phyloP scores from a whole-genome alignment of 225 moss, liverwort and hornwort species.

The Sphagnum contortum region DNA sequence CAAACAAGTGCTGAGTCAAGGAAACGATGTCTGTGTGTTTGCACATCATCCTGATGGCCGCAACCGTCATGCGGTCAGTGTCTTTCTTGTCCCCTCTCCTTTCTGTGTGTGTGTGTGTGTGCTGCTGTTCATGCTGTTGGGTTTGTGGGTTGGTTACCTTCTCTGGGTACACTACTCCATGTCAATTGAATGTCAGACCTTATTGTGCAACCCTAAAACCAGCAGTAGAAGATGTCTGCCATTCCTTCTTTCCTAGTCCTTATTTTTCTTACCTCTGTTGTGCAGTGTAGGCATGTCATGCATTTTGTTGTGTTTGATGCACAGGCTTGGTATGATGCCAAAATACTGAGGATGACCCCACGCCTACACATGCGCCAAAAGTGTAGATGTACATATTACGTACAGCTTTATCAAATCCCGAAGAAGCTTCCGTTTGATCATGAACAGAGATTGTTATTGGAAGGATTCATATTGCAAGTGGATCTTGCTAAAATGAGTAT shows the following conservation, averaged over 20 bases:
- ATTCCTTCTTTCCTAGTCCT: no score
- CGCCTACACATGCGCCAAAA: slow-evolving; percentile 12
- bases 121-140: not conserved
- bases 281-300: not conserved
- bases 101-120: not conserved
- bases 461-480: slow-evolving; percentile 1
- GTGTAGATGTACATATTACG: slow-evolving; percentile 34
- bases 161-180: not conserved
- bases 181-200: slow-evolving; percentile 6
- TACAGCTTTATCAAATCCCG: slow-evolving; percentile 34
- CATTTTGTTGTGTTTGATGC: not conserved
- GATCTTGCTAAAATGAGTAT: slow-evolving; percentile 27
- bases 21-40: slow-evolving; percentile 51
- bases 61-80: slow-evolving; percentile 1
- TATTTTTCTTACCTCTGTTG: no score
- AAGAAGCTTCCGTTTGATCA: slow-evolving; percentile 15
- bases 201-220: slow-evolving; percentile 1
- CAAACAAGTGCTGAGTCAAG: slow-evolving; percentile 6
- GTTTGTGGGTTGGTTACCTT: not conserved
- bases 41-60: slow-evolving; percentile 24
- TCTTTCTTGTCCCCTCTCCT: not conserved
- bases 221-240: not conserved
- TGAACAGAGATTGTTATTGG: slow-evolving; percentile 15
- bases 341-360: slow-evolving; percentile 19
- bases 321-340: slow-evolving; percentile 60